These are phyloP conservation scores for Blastomyces parvus DNA, from an alignment of 2,329 filamentous ascomycete species.

Conservation along the genomic window DNA sequence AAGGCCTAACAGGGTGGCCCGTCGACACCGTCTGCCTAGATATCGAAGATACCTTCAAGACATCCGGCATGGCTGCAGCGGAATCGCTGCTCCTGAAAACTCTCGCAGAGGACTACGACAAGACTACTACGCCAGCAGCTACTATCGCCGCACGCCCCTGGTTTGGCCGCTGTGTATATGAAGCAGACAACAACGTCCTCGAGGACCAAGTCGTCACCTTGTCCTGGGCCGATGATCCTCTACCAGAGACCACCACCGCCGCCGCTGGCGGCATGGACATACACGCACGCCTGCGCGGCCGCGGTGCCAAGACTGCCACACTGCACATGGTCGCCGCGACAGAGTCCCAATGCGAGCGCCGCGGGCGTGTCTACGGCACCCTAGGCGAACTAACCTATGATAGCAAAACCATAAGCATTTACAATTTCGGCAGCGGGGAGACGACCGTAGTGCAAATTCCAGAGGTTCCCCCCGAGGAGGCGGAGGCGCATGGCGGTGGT, in stretches of 20 bases:
- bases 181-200: conserved; percentile 83
- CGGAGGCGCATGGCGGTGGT: conserved; percentile 59
- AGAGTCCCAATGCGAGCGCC: conserved; percentile 73
- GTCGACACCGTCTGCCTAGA: conserved; percentile 84
- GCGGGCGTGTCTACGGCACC: conserved; percentile 77
- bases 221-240: conserved; percentile 66
- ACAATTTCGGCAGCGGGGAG: conserved; percentile 56
- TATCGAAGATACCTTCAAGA: conserved; percentile 63
- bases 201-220: conserved; percentile 89
- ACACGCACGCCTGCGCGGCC: conserved; percentile 21
- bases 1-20: conserved; percentile 67
- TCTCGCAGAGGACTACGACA: conserved; percentile 47
- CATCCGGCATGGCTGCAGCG: conserved; percentile 41
- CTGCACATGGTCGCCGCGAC: conserved; percentile 95
- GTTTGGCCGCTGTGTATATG: conserved; percentile 95
- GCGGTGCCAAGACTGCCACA: conserved; percentile 70
- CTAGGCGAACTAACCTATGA: conserved; percentile 81
- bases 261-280: conserved; percentile 13
- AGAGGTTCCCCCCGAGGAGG: conserved; percentile 48
- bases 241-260: conserved; percentile 18
- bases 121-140: conserved; percentile 44
- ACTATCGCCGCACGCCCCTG: conserved; percentile 48
- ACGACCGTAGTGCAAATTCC: conserved; percentile 50
- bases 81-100: conserved; percentile 40
- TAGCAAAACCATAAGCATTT: conserved; percentile 61